Base-by-base conservation (phyloP, 2,329 filamentous ascomycete species). In the Colletotrichum plurivorum region DNA sequence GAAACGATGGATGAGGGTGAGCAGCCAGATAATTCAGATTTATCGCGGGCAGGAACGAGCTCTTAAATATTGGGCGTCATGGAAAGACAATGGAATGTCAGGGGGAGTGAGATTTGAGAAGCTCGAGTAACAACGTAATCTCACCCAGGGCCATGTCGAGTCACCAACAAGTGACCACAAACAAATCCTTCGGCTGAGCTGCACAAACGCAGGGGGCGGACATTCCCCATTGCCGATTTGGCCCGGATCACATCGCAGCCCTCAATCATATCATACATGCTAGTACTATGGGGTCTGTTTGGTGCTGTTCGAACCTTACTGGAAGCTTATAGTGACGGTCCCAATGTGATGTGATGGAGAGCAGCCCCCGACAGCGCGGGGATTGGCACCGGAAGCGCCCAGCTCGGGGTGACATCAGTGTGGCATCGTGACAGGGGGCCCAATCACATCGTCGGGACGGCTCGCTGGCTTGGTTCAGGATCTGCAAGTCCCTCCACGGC, bases 301-400 rank as follows among this genome's bases (percentile, higher is more conserved):
- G 20, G 20, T 66, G 55, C 20, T 39, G 41, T 45, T 52, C 43
- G 25, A 45, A 45, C 22, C 15, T n/a, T 43, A 16, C 31, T 45
- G 31, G 31, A 36, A 36, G 31, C 10, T 59, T 52, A 31, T 58
- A 48, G 62, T 61, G 53, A 70, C 58, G 64, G 57, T n/a, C 41
- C 27, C 20, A 54, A 52, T 70, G 63, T 70, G 67, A 70, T 68
- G 67, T 68, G 67, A 70, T n/a, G 39, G 22, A 15, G 43, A 48
- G 25, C 45, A 31, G 52, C 45, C 64, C 56, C 57, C 45, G 31
- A 56, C 31, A 41, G 46, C 20, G 57, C 57, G 52, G 63, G 67
- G 67, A 70, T 70, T 70, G 67, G 67, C 53, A 70, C 57, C 27
- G 46, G 67, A 68, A 70, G 67, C 67, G 67, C 67, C 67, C 57